Conservation (phyloP, 2,329 filamentous ascomycete genomes). For the Fusarium nanum region DNA sequence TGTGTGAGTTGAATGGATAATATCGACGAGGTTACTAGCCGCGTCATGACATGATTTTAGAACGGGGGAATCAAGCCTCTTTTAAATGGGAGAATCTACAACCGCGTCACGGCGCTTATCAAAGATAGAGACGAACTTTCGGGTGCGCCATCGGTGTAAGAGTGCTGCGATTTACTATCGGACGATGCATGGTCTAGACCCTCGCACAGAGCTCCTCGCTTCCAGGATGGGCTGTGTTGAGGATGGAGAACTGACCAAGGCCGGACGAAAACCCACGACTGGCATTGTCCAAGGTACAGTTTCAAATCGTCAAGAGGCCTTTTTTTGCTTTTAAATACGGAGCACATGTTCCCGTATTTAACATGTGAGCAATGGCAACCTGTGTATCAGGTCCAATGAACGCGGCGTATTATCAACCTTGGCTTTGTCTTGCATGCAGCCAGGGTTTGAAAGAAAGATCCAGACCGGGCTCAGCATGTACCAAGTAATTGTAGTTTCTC, state of each 20-base stretch:
- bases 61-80: neutral
- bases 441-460: slow-evolving; percentile 38
- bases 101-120: slow-evolving; percentile 24
- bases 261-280: slow-evolving; percentile 4
- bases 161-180: slow-evolving; percentile 3
- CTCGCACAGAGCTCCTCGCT: slow-evolving; percentile 9
- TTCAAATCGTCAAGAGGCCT: slow-evolving; percentile 10
- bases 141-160: slow-evolving; percentile 9
- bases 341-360: slow-evolving; percentile 18
- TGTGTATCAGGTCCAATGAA: slow-evolving; percentile 18
- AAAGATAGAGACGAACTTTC: neutral
- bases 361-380: slow-evolving; percentile 14
- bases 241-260: slow-evolving; percentile 21
- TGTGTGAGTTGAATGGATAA: slow-evolving; percentile 10
- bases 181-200: slow-evolving; percentile 29
- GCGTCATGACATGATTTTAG: slow-evolving; percentile 26
- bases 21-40: slow-evolving; percentile 13
- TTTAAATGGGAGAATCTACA: neutral
- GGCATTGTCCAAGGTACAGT: neutral
- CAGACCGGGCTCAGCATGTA: slow-evolving; percentile 26
- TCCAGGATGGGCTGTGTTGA: slow-evolving; percentile 20
- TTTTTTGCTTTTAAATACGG: slow-evolving; percentile 15
- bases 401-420: slow-evolving; percentile 16
- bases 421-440: slow-evolving; percentile 33
- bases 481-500: neutral